phyloP scores from a whole-genome alignment of 176 grass and related monocot species.

The Raddia distichophylla region DNA sequence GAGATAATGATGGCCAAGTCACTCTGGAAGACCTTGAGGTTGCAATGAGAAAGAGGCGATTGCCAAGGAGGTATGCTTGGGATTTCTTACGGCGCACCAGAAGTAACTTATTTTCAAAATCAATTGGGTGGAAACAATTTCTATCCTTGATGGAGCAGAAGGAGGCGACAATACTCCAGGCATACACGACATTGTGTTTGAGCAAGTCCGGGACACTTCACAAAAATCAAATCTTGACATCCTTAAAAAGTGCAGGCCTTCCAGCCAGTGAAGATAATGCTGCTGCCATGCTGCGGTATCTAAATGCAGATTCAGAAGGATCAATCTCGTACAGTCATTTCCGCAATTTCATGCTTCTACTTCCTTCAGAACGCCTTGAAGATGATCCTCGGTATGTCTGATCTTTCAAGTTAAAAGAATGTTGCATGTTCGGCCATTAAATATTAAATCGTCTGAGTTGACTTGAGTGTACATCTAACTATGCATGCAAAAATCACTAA shows the following conservation, averaged over 20 bases:
- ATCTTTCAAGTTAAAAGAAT: slow-evolving; percentile 4
- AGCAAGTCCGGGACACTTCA: slow-evolving; percentile 97
- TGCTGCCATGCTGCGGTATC: slow-evolving; percentile 83
- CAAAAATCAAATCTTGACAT: slow-evolving; percentile 90
- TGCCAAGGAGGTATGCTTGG: slow-evolving; percentile 81
- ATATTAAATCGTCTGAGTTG: slow-evolving; percentile 1
- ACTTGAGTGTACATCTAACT: background rate
- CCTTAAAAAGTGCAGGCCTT: slow-evolving; percentile 80
- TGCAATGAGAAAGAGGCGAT: slow-evolving; percentile 86
- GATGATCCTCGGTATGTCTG: slow-evolving; percentile 87
- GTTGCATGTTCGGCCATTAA: slow-evolving; percentile 25
- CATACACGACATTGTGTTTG: slow-evolving; percentile 90
- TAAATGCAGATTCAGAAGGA: slow-evolving; percentile 75
- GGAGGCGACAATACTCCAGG: slow-evolving; percentile 86
- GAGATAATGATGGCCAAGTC: slow-evolving; percentile 90
- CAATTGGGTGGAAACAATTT: slow-evolving; percentile 97
- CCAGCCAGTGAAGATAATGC: slow-evolving; percentile 95
- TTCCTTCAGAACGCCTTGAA: slow-evolving; percentile 93
- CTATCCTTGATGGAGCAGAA: slow-evolving; percentile 98
- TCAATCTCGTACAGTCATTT: slow-evolving; percentile 97
- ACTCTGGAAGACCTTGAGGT: slow-evolving; percentile 94
- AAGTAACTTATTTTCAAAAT: slow-evolving; percentile 92
- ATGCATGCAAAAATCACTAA: background rate
- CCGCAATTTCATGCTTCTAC: slow-evolving; percentile 96
- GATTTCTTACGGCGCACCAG: slow-evolving; percentile 76